A percentile compares a stretch with the other conserved stretches of the same genome.
Evolutionary conservation across 1,284 basidiomycete genomes (phyloP).

Genomic region (Thelephora terrestris): DNA sequence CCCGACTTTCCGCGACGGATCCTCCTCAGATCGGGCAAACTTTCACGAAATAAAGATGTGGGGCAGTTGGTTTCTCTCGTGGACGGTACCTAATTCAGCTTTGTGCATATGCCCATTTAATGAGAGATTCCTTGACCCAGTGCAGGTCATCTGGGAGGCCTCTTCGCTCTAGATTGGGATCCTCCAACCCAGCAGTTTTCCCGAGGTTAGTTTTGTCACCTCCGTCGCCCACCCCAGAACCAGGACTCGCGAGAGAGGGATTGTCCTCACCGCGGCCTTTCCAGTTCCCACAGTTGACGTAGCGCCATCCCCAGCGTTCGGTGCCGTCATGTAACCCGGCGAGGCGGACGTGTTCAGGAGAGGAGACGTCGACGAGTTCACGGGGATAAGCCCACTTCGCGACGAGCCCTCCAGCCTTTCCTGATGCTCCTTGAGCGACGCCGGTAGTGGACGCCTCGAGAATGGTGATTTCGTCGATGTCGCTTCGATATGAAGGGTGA

Average conservation of each 20-base stretch:
- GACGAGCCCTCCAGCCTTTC: conserved; percentile 89
- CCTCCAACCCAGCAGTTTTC: conserved; percentile 44
- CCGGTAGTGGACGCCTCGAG: conserved; percentile 68
- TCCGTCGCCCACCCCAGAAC: conserved; percentile 21
- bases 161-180: conserved; percentile 14
- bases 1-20: too few species aligned
- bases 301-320: conserved; percentile 77
- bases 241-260: conserved; percentile 5
- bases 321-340: conserved; percentile 66
- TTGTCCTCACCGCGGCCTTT: conserved; percentile 39
- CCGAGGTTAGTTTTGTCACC: conserved; percentile 37
- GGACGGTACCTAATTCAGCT: too few species aligned
- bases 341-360: conserved; percentile 69
- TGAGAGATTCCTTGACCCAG: too few species aligned
- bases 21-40: too few species aligned
- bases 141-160: conserved; percentile 49
- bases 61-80: too few species aligned
- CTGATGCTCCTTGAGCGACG: conserved; percentile 68
- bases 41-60: too few species aligned
- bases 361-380: conserved; percentile 73
- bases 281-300: conserved; percentile 58
- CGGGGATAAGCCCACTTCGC: conserved; percentile 74
- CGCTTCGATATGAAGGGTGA: conserved; percentile 39
- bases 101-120: too few species aligned
- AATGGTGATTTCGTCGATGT: conserved; percentile 44